Conservation (phyloP, 768 basidiomycete genomes). For the Xanthoconium purpureum region DNA sequence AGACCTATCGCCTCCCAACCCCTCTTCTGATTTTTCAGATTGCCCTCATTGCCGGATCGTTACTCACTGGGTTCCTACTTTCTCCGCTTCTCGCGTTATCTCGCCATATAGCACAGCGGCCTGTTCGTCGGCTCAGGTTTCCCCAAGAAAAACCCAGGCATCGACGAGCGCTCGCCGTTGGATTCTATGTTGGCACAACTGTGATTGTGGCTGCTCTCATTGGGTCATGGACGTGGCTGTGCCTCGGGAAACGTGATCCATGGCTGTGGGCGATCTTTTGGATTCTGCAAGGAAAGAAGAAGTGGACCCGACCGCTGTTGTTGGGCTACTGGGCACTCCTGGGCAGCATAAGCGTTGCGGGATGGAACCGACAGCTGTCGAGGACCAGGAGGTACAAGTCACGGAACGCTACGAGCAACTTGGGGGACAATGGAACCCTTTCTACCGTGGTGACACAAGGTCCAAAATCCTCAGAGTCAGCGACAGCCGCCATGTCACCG, state of each 20-base stretch:
- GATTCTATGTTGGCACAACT: slow-evolving; percentile 75
- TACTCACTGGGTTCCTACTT: slow-evolving; percentile 91
- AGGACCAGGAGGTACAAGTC: slow-evolving; percentile 67
- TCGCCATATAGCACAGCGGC: slow-evolving; percentile 85
- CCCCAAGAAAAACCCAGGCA: slow-evolving; percentile 83
- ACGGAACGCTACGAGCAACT: slow-evolving; percentile 35
- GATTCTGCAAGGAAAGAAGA: slow-evolving; percentile 68
- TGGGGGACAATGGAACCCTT: slow-evolving; percentile 36
- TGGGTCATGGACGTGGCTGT: slow-evolving; percentile 92
- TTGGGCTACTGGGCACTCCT: slow-evolving; percentile 83
- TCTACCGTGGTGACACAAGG: slow-evolving; percentile 25
- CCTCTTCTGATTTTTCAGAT: slow-evolving; percentile 90
- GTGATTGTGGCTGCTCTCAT: slow-evolving; percentile 80
- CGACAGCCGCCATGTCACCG: slow-evolving; percentile 10
- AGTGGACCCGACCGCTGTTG: slow-evolving; percentile 77
- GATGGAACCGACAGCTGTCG: slow-evolving; percentile 90
- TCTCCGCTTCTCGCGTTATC: slow-evolving; percentile 91
- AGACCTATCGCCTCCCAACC: slow-evolving; percentile 89
- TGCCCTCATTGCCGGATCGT: slow-evolving; percentile 87
- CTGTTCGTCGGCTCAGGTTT: slow-evolving; percentile 73
- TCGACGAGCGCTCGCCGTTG: slow-evolving; percentile 77
- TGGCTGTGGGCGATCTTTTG: slow-evolving; percentile 84
- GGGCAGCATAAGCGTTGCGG: slow-evolving; percentile 82
- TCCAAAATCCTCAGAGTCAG: slow-evolving; percentile 19
- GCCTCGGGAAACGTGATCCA: slow-evolving; percentile 75